Evolutionary conservation across 129 eudicot genomes (phyloP), one percentile per base, ranked within the genome.

Genomic region (Chrysanthemum seticuspe): DNA sequence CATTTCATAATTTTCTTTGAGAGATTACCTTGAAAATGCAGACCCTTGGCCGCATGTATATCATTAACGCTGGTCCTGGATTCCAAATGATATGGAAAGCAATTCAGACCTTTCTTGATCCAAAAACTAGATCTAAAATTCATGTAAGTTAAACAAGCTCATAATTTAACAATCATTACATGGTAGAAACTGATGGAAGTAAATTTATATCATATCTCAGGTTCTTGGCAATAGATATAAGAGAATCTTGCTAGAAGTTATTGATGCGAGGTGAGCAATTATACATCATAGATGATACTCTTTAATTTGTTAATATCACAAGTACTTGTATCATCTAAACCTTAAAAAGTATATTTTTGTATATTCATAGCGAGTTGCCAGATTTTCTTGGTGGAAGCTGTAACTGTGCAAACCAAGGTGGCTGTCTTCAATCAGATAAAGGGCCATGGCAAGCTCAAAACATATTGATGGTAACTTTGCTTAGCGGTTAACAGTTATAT

Each of bases 21-120:
- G 67, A 23, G 0, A 6, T 16, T 67, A 27, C 10, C 29, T 59
- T 61, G 13, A 63, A 48, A 29, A 14, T 86, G 85, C 84, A 86
- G 97, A 91, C 92, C 2, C 95, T 91, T 51, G 70, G 79, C 68
- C 84, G 82, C 5, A 86, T 91, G 96, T 88, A 83, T 66, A 83
- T 91, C 60, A 70, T 91, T 15, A 91, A 91, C 66, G 97, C 87
- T 72, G 96, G 97, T 15, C 80, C 88, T 67, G 87, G 89, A 57
- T 91, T 88, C 70, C 84, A 79, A 78, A 56, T 87, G 78, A 79
- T 86, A 16, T 88, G 97, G 97, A 86, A 72, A 72, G 69, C 90
- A 63, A 76, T 84, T 10, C 85, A 88, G 81, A 74, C 62, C 29
- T 75, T 86, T 74, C 86, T 91, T 29, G 96, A 91, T 76, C 88